phyloP scores from a whole-genome alignment of 2,329 filamentous ascomycete species.

The Fusarium nygamai region DNA sequence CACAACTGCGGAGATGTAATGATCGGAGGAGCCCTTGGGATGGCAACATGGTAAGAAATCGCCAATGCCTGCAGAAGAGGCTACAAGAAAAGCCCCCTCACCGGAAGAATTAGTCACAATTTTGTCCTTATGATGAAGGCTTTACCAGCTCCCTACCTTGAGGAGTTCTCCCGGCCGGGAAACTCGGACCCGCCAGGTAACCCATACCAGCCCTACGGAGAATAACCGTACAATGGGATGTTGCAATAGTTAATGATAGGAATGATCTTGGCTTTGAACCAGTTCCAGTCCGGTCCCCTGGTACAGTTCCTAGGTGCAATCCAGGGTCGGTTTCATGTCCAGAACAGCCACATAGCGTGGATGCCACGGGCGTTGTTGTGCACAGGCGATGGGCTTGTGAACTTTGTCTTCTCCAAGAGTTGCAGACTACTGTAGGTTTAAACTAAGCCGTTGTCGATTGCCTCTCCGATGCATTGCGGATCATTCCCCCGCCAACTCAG shows the following conservation, averaged over 20 bases:
- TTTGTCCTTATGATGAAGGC: not conserved
- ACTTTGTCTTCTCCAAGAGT: not conserved
- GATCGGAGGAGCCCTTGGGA: not conserved
- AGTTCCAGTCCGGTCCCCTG: constrained; percentile 1
- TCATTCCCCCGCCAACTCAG: constrained; percentile 28
- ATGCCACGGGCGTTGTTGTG: constrained; percentile 12
- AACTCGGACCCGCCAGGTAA: constrained; percentile 9
- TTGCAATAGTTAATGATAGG: not conserved
- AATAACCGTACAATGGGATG: not conserved
- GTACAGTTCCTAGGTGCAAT: not conserved
- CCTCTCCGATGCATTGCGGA: constrained; percentile 32
- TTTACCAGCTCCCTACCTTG: not conserved
- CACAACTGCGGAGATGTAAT: not conserved
- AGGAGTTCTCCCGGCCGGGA: constrained; percentile 3
- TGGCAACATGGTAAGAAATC: not conserved
- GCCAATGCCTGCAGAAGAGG: not conserved
- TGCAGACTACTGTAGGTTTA: not conserved
- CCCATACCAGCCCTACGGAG: constrained; percentile 13
- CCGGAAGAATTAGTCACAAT: not conserved
- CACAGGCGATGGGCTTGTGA: not conserved
- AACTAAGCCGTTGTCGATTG: constrained; percentile 8
- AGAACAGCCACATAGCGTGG: constrained; percentile 23
- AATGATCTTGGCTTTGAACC: constrained; percentile 9
- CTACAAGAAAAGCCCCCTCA: not conserved
- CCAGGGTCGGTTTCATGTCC: constrained; percentile 15